Evolutionary conservation across 306 rosid genomes (phyloP).

Genomic region (Trifolium repens): DNA sequence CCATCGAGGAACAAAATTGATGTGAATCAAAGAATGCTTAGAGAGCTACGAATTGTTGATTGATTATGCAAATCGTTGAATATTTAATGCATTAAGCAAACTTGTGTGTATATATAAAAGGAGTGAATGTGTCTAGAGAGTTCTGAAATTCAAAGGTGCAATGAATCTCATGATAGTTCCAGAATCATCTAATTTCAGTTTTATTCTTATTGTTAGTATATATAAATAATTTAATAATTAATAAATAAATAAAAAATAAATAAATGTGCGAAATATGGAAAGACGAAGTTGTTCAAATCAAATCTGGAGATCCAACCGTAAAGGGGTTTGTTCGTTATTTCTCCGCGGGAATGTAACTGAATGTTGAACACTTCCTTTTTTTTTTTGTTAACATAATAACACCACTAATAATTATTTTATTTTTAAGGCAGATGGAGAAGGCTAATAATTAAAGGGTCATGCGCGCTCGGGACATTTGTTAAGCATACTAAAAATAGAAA

Average conservation of each 20-base stretch:
- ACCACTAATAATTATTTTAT: too few species aligned
- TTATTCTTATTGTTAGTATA: not conserved
- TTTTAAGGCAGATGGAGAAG: too few species aligned
- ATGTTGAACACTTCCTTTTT: constrained; percentile 25
- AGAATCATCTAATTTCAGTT: constrained; percentile 27
- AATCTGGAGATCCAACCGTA: constrained; percentile 9
- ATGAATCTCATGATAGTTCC: constrained; percentile 31
- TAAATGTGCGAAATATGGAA: not conserved
- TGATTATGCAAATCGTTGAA: not conserved
- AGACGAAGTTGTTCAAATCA: not conserved
- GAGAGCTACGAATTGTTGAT: not conserved
- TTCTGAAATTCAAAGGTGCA: constrained; percentile 17
- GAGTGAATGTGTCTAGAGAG: constrained; percentile 32
- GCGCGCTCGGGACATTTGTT: too few species aligned
- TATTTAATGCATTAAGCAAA: too few species aligned
- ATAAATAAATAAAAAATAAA: not conserved
- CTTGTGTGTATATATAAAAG: not conserved
- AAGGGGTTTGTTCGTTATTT: constrained; percentile 23
- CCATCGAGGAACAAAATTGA: constrained; percentile 42
- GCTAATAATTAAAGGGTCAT: too few species aligned
- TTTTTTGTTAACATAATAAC: not conserved
- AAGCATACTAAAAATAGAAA: too few species aligned
- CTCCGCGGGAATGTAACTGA: constrained; percentile 18
- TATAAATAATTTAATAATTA: not conserved
- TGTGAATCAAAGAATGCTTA: not conserved